These are phyloP conservation scores for Saturnispora ahearnii DNA, from an alignment of 805 yeast genomes.

Conservation along the genomic window DNA sequence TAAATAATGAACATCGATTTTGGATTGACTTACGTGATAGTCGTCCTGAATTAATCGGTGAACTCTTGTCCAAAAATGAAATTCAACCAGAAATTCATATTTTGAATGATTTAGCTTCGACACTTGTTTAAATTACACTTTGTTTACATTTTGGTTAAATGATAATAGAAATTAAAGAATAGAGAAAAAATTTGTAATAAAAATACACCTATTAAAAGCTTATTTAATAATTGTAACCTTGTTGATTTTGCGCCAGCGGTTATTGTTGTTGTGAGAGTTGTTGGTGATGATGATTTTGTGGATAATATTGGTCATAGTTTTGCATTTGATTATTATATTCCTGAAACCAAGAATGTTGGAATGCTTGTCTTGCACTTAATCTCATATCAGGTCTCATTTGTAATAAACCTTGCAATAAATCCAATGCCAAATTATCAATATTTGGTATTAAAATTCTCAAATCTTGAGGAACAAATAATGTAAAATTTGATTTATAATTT, in stretches of 20 bases:
- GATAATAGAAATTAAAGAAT: neutral
- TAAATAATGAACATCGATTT: slow-evolving; percentile 5
- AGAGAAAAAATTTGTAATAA: neutral
- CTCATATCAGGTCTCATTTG: slow-evolving; percentile 57
- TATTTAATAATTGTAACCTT: slow-evolving; percentile 3
- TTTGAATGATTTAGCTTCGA: neutral
- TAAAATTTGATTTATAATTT: slow-evolving; percentile 78
- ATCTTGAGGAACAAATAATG: slow-evolving; percentile 83
- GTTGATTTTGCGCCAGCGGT: slow-evolving; percentile 4
- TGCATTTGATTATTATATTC: slow-evolving; percentile 39
- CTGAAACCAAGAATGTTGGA: slow-evolving; percentile 73
- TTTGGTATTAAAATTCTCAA: slow-evolving; percentile 58
- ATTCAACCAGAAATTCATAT: slow-evolving; percentile 1
- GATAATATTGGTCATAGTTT: slow-evolving; percentile 3
- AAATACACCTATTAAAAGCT: neutral
- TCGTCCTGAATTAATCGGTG: slow-evolving; percentile 1
- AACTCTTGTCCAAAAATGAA: neutral
- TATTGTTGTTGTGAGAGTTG: slow-evolving; percentile 10
- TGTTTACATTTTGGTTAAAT: neutral
- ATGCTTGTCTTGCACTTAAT: slow-evolving; percentile 51
- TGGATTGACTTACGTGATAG: slow-evolving; percentile 5
- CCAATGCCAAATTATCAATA: slow-evolving; percentile 61
- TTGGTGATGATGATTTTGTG: slow-evolving; percentile 8
- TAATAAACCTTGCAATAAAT: slow-evolving; percentile 48
- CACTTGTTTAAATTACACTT: neutral